phyloP scores from a whole-genome alignment of 2,329 filamentous ascomycete genomes.

The Trichoderma semiorbis region DNA sequence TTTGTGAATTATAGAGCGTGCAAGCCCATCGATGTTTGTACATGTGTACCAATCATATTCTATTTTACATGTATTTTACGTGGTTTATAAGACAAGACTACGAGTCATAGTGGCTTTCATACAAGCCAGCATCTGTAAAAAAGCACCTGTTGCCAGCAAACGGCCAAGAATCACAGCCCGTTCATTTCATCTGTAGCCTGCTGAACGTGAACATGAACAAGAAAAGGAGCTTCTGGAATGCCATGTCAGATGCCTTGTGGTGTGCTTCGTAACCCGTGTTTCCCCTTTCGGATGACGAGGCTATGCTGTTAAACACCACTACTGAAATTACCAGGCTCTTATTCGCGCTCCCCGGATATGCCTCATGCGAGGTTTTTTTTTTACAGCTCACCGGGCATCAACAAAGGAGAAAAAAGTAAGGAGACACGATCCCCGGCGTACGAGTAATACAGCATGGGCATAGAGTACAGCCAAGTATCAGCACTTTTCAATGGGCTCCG shows the following conservation, averaged over 20 bases:
- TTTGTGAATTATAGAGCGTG: slow-evolving; percentile 9
- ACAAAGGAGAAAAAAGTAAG: not conserved
- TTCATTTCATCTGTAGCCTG: not conserved
- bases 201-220: not conserved
- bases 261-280: not conserved
- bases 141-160: not conserved
- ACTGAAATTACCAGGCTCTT: not conserved
- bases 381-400: not conserved
- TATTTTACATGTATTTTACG: not conserved
- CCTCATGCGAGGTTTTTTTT: not conserved
- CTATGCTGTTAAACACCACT: not conserved
- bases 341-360: not conserved
- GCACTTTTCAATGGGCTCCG: not conserved
- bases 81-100: not conserved
- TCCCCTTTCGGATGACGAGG: not conserved
- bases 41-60: not conserved
- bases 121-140: not conserved
- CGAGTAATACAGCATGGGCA: not conserved
- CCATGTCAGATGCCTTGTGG: not conserved
- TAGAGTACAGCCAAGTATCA: not conserved
- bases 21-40: not conserved
- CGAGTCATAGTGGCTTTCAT: not conserved
- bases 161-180: not conserved
- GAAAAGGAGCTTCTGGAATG: not conserved
- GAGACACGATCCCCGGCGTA: not conserved